Percentiles rank a stretch among this genome's conserved stretches.
Evolutionary conservation across 805 yeast species (phyloP).

Genomic region (Lipomyces sp.): DNA sequence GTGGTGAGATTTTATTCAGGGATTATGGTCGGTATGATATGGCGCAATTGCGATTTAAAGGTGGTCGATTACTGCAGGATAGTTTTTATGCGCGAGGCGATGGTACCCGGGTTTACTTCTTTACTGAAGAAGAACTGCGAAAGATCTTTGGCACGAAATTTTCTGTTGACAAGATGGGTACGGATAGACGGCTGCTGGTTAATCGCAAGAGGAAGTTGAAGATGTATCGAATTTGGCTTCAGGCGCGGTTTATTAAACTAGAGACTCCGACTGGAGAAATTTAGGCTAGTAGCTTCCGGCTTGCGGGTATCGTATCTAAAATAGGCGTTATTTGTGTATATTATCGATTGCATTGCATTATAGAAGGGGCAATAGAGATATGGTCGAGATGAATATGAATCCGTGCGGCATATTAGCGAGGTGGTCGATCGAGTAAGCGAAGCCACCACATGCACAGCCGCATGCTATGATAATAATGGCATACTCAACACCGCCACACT

Average conservation of each 20-base stretch:
- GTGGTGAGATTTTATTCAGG: conserved; percentile 85
- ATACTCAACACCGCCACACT: too few species aligned
- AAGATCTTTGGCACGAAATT: conserved; percentile 70
- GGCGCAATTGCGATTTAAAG: conserved; percentile 93
- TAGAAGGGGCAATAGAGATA: too few species aligned
- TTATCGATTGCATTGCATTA: too few species aligned
- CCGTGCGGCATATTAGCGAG: too few species aligned
- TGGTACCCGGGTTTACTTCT: conserved; percentile 96
- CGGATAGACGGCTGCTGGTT: conserved; percentile 88
- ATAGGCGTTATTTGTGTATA: too few species aligned
- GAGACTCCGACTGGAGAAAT: not conserved
- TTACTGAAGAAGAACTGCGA: conserved; percentile 89
- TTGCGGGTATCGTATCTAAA: not conserved
- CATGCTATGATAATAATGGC: too few species aligned
- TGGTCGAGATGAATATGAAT: too few species aligned
- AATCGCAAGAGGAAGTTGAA: conserved; percentile 90
- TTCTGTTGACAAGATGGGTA: conserved; percentile 74
- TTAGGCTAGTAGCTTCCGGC: not conserved
- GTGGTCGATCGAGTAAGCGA: too few species aligned
- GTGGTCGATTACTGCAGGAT: conserved; percentile 82
- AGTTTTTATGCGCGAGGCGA: conserved; percentile 97
- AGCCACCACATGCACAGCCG: too few species aligned
- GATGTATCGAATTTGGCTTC: conserved; percentile 97
- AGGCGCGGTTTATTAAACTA: conserved; percentile 72
- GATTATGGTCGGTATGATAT: conserved; percentile 96